Base-by-base conservation (phyloP, 805 yeast species). In the Myxozyma sirexii region DNA sequence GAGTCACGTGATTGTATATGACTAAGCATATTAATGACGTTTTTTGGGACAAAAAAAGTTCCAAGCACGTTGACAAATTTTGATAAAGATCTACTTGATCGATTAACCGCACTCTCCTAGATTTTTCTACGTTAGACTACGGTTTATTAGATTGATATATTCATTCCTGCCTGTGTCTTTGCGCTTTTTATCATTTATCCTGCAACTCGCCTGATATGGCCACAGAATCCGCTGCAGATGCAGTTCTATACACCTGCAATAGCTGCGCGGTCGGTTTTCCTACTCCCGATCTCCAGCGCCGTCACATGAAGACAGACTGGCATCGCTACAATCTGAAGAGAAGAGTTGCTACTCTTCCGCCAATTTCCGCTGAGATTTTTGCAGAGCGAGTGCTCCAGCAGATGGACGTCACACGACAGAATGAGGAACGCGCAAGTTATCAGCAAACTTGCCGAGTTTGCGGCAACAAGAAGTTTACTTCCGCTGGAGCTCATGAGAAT, bases 281-380 rank as follows among this genome's bases (percentile, higher is more conserved):
- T 44, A 79, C 85, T 38, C 86, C 96, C n/a, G 94, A 86, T 63
- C 79, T 85, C 59, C 99, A 94, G 76, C 80, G 98, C 63, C 81
- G 81, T 65, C 99, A 94, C 72, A 94, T 94, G 99, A 90, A 89
- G 72, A 86, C 97, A 1, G 99, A 94, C 57, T 94, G 99, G 99
- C 99, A 94, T 72, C 82, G 99, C 64, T 94, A 94, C 74, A 94
- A 94, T 70, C 80, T 94, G 70, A 94, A 94, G 72, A 84, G 99
- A 76, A 82, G 97, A 69, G 97, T 94, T 33, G 96, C 97, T 0
- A 81, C 82, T 31, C 75, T 91, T 59, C 86, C 92, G 5, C 86
- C 96, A 1, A 83, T 91, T 31, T 75, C 85, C 19, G 83, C 90
- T 1, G 87, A 80, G 41, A 74, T 81, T 1, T 88, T 88, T 73